Conservation (phyloP, 1,284 basidiomycete species). For the Exobasidium rhododendri region DNA sequence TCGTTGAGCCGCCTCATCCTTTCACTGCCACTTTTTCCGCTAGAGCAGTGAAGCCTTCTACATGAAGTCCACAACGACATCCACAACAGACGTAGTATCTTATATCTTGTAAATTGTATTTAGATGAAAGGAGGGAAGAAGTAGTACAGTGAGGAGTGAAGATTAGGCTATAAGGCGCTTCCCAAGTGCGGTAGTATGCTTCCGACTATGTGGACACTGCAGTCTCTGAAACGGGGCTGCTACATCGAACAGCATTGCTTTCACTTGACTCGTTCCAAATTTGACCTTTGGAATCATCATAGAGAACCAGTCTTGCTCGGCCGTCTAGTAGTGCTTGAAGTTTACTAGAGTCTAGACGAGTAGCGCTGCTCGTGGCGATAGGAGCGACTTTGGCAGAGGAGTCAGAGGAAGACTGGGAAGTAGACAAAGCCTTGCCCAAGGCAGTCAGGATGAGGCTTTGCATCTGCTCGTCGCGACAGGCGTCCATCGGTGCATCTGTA, state of each 20-base stretch:
- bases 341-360: background rate
- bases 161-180: too few relatives aligned
- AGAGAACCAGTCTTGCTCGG: background rate
- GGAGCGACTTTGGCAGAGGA: too few relatives aligned
- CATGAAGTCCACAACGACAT: too few relatives aligned
- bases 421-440: background rate
- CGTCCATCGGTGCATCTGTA: background rate
- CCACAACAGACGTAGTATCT: too few relatives aligned
- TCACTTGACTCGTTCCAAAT: background rate
- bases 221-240: background rate
- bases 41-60: background rate
- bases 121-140: too few relatives aligned
- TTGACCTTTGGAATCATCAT: background rate
- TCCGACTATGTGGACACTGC: background rate
- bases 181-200: background rate
- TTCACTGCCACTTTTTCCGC: background rate
- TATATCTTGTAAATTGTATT: too few relatives aligned
- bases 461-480: background rate
- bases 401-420: background rate
- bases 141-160: too few relatives aligned
- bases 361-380: background rate
- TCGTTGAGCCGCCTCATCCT: background rate
- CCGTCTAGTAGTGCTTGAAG: constrained; percentile 3
- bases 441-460: background rate
- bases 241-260: background rate